Percentiles rank a stretch among this genome's conserved stretches.
Evolutionary conservation across 345 rosid genomes (phyloP).

Genomic region (Alliaria petiolata): DNA sequence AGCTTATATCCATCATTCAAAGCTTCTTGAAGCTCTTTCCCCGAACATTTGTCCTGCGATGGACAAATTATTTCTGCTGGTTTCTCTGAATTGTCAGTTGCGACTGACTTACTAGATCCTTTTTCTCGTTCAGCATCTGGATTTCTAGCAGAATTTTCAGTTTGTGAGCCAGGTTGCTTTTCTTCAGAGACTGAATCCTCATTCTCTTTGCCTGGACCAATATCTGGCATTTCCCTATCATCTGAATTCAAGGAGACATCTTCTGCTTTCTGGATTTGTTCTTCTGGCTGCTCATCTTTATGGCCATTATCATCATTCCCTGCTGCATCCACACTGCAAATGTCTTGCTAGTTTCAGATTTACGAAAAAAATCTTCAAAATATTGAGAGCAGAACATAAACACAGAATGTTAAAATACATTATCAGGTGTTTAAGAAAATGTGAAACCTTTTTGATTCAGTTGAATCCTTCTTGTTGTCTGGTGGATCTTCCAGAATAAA

Average conservation of each 20-base stretch:
- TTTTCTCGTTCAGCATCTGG: constrained; percentile 26
- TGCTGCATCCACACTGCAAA: constrained; percentile 49
- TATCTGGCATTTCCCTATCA: constrained; percentile 31
- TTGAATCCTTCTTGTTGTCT: constrained; percentile 47
- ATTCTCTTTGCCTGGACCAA: constrained; percentile 28
- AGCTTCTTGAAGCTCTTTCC: constrained; percentile 36
- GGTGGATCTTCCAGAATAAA: constrained; percentile 92
- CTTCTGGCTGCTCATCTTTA: constrained; percentile 40
- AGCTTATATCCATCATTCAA: constrained; percentile 39
- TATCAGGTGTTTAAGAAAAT: background rate
- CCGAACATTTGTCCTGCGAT: constrained; percentile 31
- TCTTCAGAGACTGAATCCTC: constrained; percentile 46
- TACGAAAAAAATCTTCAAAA: constrained; percentile 17
- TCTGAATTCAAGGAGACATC: constrained; percentile 28
- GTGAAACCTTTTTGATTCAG: constrained; percentile 50
- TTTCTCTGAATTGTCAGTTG: constrained; percentile 38
- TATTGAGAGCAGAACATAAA: constrained; percentile 1
- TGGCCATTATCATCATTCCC: constrained; percentile 34
- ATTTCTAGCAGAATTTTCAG: constrained; percentile 32
- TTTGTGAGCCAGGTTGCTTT: constrained; percentile 34
- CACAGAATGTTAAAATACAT: background rate
- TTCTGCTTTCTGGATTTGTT: constrained; percentile 35
- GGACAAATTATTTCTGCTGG: constrained; percentile 23
- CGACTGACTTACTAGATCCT: constrained; percentile 29
- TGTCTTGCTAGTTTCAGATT: constrained; percentile 35